Base-by-base conservation (phyloP, 1,139 yeast species). In the Saccharomyces pastorianus region DNA sequence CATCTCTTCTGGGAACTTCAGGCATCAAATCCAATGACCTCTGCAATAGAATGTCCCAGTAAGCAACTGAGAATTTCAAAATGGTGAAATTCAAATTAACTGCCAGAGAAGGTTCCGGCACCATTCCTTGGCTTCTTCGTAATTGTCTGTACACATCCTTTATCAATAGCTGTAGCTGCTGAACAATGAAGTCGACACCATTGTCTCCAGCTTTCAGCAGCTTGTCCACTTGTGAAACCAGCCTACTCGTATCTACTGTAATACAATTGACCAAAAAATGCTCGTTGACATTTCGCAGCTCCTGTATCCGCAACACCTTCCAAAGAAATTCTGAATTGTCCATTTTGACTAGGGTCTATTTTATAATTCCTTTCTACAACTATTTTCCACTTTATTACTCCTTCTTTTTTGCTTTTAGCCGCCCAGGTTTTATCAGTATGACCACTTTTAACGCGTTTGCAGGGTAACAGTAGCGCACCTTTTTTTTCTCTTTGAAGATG, bases 11-110 rank as follows among this genome's bases (percentile, higher is more conserved):
- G 2, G 46, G 28, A 4, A 34, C 11, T 9, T 28, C 23, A 13
- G 25, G 6, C 5, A 49, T 3, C 1, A 41, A 28, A 3, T 32
- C 7, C 6, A 26, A 26, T 11, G 58, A 11, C 6, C 52, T 20
- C 17, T 52, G 48, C 44, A 38, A 38, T 20, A 38, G 9, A 6
- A 38, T 38, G 27, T 60, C 55, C 64, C 64, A 61, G 9, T 51
- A 50, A 26, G 50, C 48, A 4, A 61, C 23, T 3, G 60, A 55
- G 26, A 48, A 55, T 13, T 28, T 47, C 23, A 55, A 41, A 20
- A 53, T 41, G 3, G 54, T 53, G 2, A 61, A 17, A 38, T 52
- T 58, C 34, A 58, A 50, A 53, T 54, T 53, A 14, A 51, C 27
- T 17, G 31, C 46, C 26, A 23, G 20, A 47, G 44, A 27, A 9